Conservation (phyloP, 176 grass and related monocot species). For the Puya raimondii region DNA sequence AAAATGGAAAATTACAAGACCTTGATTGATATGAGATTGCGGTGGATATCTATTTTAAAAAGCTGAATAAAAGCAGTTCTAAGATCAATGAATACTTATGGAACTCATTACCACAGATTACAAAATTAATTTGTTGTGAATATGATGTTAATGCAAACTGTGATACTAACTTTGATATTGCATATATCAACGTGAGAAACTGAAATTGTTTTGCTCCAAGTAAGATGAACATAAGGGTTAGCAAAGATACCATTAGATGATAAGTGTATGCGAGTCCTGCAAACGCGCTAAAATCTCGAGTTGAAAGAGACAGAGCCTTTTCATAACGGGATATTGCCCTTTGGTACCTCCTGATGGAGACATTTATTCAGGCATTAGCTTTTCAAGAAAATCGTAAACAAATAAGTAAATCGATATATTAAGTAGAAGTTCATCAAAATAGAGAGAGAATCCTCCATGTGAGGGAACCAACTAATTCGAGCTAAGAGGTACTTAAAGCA, state of each 20-base stretch:
- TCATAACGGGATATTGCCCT: constrained; percentile 81
- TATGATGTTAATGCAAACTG: too few relatives aligned
- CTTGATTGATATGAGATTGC: too few relatives aligned
- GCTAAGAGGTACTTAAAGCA: neutral
- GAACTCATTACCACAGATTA: too few relatives aligned
- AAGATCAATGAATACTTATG: too few relatives aligned
- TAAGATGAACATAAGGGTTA: constrained; percentile 7
- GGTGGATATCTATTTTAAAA: too few relatives aligned
- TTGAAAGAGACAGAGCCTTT: constrained; percentile 84
- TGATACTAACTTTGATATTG: neutral
- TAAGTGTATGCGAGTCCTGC: constrained; percentile 86
- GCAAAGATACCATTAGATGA: constrained; percentile 69
- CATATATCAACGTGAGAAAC: neutral
- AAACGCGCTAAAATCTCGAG: constrained; percentile 75
- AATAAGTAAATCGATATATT: neutral
- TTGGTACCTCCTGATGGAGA: constrained; percentile 71
- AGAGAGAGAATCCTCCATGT: neutral
- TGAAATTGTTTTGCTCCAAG: neutral
- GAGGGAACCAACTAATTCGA: neutral
- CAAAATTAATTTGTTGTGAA: too few relatives aligned
- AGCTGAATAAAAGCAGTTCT: too few relatives aligned
- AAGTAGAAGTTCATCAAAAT: neutral
- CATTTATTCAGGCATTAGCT: constrained; percentile 3
- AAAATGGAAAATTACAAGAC: too few relatives aligned
- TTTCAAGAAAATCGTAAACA: neutral